Conservation (phyloP, 2,329 filamentous ascomycete genomes). For the Monosporascus ibericus region DNA sequence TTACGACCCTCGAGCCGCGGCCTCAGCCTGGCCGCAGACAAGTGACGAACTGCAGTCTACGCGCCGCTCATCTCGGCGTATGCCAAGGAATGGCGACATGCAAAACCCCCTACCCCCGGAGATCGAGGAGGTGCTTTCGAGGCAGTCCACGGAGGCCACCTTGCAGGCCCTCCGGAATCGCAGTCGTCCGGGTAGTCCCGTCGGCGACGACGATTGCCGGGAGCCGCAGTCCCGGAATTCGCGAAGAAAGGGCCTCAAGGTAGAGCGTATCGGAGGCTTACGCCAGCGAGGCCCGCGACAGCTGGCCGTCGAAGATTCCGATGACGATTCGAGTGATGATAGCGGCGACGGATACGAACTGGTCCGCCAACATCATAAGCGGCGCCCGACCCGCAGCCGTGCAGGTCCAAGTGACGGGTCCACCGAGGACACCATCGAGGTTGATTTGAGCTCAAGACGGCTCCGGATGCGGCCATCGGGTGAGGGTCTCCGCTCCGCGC, state of each 20-base stretch:
- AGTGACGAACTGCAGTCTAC: background rate
- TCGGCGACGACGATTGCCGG: background rate
- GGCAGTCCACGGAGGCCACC: conserved; percentile 1
- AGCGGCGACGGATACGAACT: background rate
- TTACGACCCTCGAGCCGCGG: background rate
- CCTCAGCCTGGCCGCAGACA: background rate
- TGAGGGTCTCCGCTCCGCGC: too few species aligned
- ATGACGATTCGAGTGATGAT: background rate
- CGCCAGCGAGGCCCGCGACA: background rate
- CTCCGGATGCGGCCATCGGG: too few species aligned
- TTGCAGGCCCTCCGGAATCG: conserved; percentile 1
- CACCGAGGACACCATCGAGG: background rate
- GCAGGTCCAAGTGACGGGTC: background rate
- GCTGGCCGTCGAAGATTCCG: background rate
- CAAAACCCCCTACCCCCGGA: background rate
- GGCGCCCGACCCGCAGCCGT: background rate
- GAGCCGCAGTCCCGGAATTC: background rate
- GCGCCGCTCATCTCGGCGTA: background rate
- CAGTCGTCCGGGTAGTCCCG: background rate
- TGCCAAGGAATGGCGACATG: background rate
- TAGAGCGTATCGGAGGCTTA: background rate
- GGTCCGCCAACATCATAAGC: background rate
- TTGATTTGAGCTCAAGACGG: background rate
- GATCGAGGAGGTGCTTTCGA: background rate
- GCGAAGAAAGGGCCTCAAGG: background rate